These are phyloP conservation scores for Cercospora beticola DNA, from an alignment of 2,329 filamentous ascomycete species.

Conservation along the genomic window DNA sequence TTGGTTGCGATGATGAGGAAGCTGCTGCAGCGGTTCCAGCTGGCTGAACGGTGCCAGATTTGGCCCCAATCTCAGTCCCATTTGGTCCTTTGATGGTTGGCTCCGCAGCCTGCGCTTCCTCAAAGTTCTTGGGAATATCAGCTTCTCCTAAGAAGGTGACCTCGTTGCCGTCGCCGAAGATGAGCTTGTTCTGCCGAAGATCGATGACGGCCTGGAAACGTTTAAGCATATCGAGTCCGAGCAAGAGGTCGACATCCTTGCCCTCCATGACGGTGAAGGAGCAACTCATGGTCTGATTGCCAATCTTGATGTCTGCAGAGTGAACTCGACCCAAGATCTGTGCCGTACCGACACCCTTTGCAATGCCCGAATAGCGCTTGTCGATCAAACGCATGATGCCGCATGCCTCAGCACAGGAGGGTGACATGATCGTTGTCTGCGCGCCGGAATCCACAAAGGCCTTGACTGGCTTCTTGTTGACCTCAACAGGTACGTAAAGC, in stretches of 20 bases:
- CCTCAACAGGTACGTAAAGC: constrained; percentile 93
- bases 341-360: constrained; percentile 89
- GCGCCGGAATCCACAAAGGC: constrained; percentile 96
- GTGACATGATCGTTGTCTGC: constrained; percentile 98
- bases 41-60: constrained; percentile 71
- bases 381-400: constrained; percentile 97
- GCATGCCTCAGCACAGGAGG: constrained; percentile 83
- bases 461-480: constrained; percentile 89
- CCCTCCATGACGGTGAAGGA: constrained; percentile 99
- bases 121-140: constrained; percentile 82
- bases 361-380: constrained; percentile 85
- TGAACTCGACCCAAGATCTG: constrained; percentile 94
- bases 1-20: constrained; percentile 26
- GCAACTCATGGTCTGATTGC: constrained; percentile 80
- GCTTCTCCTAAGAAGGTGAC: constrained; percentile 89
- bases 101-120: constrained; percentile 72
- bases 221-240: constrained; percentile 96
- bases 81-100: constrained; percentile 81
- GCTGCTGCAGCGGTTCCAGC: constrained; percentile 43
- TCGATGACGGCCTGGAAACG: constrained; percentile 93
- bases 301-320: constrained; percentile 91
- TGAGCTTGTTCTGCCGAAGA: constrained; percentile 75
- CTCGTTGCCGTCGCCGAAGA: constrained; percentile 72
- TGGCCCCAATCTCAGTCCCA: constrained; percentile 83
- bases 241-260: constrained; percentile 87